Evolutionary conservation across 176 grass and related monocot species (phyloP), one percentile per base, ranked within the genome.

Genomic region (Ensete ventricosum): DNA sequence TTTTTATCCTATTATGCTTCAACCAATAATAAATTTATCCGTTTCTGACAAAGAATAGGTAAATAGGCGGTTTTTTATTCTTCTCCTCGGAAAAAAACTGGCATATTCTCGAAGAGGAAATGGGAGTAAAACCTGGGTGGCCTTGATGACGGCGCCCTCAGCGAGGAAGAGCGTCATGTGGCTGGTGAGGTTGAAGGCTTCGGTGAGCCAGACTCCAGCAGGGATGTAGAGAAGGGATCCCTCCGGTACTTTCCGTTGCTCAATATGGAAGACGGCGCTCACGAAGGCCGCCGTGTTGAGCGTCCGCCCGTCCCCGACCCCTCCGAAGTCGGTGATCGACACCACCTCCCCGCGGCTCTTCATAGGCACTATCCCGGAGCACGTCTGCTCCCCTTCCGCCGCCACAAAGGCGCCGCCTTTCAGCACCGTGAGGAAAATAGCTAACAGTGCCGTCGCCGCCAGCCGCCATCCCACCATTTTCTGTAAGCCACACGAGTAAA

Each of bases 91-190:
- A 43, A 43, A 43, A 43, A 43, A 4, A 25, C 24, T 4, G 29
- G 3, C 29, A 29, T 29, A 29, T 29, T 29, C 29, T 29, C 29
- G 29, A 29, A 2, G 29, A 29, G 29, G 29, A 29, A 29, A 29
- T 3, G 29, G 29, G 34, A 43, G 34, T 43, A 43, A 4, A 64
- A 64, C 67, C 67, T 11, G 25, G 1, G 67, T 50, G 14, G 67
- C 67, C 27, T 69, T 50, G 13, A 94, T 82, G 67, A 90, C 85
- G 17, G 88, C 82, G 80, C 85, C 91, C 23, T 81, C 79, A 22
- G 88, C 81, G 64, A 94, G 91, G 82, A 84, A 94, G 72, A 94
- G 85, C 27, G 91, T 90, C 91, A 94, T 94, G 74, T 79, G 85
- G 55, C 87, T 90, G 14, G 88, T 88, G 52, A 94, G 85, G 77